Evolutionary conservation across 2,329 filamentous ascomycete genomes (phyloP), one percentile per base, ranked within the genome.

Genomic region (Penicillium sp.): DNA sequence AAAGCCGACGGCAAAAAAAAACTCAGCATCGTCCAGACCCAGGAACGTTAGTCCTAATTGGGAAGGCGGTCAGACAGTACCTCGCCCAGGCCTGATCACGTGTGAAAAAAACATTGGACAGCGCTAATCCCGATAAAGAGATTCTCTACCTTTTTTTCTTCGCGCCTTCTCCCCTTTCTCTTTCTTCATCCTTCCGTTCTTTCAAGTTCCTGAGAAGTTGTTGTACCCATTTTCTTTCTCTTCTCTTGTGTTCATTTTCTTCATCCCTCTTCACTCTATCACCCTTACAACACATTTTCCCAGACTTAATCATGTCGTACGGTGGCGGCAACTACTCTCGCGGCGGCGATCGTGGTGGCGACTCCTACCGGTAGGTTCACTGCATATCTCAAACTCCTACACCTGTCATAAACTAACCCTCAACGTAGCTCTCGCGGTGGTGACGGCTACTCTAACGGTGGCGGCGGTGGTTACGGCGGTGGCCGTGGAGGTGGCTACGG

Each of bases 231-330:
- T 52, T 58, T 58, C 60, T 14, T 39, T 14, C 27, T 38, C 53
- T 59, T 45, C 58, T 50, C 51, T 62, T 55, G 32, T 54, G 48
- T 38, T 48, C 29, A 45, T 52, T 32, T 45, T 18, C 27, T 50
- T 61, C 44, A 34, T 39, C 31, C 39, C 50, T 47, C 29, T 27
- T 14, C 41, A n/a, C 41, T 40, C 34, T 47, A 24, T 46, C 38
- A 34, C 29, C 22, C 51, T 34, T 34, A 51, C 52, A 62, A 60
- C 55, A 21, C 31, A 32, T 31, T 32, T 21, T 49, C 38, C 40
- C 56, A 57, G 57, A 67, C 54, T 51, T 59, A 70, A 83, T 69
- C 72, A 90, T 90, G 88, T 89, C 88, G 77, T 89, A 90, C 84
- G 82, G 85, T 83, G 82, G 85, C 60, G 71, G 72, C 60, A 70